These are phyloP conservation scores for Ophiostoma sp. DNA, from an alignment of 2,329 filamentous ascomycete species.

Conservation along the genomic window DNA sequence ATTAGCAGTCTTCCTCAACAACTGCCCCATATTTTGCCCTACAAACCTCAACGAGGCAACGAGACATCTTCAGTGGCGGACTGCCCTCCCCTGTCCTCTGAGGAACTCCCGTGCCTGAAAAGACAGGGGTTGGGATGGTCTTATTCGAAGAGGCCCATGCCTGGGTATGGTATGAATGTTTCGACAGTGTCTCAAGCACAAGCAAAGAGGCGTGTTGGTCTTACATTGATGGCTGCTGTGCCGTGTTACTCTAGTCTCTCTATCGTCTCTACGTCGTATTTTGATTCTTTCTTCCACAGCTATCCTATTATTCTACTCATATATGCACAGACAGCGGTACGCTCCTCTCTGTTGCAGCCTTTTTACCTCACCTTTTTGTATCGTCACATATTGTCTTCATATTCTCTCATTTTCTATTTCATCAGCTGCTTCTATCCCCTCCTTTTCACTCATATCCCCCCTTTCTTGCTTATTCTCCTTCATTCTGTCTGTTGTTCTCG, in stretches of 20 bases:
- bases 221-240: background rate
- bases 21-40: background rate
- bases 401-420: background rate
- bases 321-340: background rate
- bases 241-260: background rate
- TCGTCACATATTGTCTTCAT: background rate
- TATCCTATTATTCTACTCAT: background rate
- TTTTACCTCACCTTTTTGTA: background rate
- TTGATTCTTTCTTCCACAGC: background rate
- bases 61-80: conserved; percentile 7
- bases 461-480: background rate
- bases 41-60: background rate
- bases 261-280: background rate
- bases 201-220: background rate
- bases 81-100: background rate
- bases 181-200: conserved; percentile 2
- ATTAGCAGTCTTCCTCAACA: background rate
- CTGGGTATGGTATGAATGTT: background rate
- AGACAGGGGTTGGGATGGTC: conserved; percentile 3
- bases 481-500: too few species aligned
- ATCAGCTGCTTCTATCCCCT: background rate
- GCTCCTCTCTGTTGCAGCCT: background rate
- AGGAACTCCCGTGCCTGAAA: background rate
- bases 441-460: background rate
- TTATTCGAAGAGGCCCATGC: background rate